phyloP scores from a whole-genome alignment of 2,329 filamentous ascomycete genomes.

The Talaromyces sp. region DNA sequence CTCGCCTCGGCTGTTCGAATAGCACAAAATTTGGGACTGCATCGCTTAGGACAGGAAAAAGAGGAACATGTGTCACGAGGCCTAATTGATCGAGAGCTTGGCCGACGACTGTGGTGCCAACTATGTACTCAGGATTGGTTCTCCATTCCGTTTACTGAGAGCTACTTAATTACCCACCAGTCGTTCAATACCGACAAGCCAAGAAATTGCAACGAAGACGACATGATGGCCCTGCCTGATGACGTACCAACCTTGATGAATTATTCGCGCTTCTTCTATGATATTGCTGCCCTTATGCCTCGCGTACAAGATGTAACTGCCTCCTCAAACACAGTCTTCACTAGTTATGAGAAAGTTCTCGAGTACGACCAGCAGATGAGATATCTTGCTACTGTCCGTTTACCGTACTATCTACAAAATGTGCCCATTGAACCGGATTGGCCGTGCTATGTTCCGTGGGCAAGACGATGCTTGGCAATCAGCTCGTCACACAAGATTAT shows the following conservation, averaged over 20 bases:
- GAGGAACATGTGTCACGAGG: background rate
- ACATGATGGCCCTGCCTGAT: conserved; percentile 6
- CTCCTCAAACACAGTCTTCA: conserved; percentile 27
- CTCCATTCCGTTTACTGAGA: conserved; percentile 31
- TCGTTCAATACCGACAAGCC: conserved; percentile 31
- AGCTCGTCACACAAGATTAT: background rate
- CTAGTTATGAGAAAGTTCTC: conserved; percentile 34
- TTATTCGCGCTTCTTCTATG: conserved; percentile 6
- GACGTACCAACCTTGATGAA: conserved; percentile 16
- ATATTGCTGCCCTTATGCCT: conserved; percentile 21
- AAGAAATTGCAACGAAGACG: conserved; percentile 31
- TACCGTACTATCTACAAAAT: conserved; percentile 6
- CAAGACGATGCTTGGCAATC: background rate
- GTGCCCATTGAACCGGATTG: conserved; percentile 20
- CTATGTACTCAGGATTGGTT: conserved; percentile 30
- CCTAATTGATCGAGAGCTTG: conserved; percentile 4
- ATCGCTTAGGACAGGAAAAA: background rate
- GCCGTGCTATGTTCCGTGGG: conserved; percentile 18
- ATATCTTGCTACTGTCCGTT: background rate
- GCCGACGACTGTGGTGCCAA: conserved; percentile 7
- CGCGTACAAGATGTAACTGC: conserved; percentile 34
- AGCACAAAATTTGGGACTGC: conserved; percentile 4
- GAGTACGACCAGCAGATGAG: conserved; percentile 26
- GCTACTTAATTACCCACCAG: conserved; percentile 30
- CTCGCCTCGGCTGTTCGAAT: conserved; percentile 4